Conservation (phyloP, 78 protist species). For the Chrysochromulina parva region DNA sequence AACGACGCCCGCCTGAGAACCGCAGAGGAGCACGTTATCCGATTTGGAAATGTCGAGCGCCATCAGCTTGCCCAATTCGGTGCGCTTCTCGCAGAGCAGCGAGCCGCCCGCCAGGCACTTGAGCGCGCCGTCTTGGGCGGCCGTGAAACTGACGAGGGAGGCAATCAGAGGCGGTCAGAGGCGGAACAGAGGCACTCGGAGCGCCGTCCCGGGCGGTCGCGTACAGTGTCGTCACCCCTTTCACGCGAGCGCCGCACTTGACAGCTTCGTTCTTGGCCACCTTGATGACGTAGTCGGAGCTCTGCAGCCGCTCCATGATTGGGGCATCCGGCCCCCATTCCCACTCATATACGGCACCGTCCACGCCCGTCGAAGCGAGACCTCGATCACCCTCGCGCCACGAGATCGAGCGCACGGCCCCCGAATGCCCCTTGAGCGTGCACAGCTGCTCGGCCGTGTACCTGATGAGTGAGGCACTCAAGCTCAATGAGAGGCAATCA, state of each 20-base stretch:
- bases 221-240: too few relatives aligned
- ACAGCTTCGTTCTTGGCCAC: not conserved
- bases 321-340: not conserved
- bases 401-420: not conserved
- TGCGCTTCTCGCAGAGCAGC: not conserved
- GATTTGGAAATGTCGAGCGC: not conserved
- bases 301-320: not conserved
- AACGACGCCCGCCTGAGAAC: too few relatives aligned
- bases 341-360: conserved; percentile 60
- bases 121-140: too few relatives aligned
- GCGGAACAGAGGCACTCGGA: too few relatives aligned
- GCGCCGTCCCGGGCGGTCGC: too few relatives aligned
- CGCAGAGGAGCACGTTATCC: not conserved
- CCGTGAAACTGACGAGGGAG: too few relatives aligned
- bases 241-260: not conserved
- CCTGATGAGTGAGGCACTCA: not conserved
- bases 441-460: conserved; percentile 19
- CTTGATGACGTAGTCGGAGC: not conserved
- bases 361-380: conserved; percentile 40
- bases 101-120: not conserved
- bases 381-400: conserved; percentile 57
- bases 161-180: too few relatives aligned
- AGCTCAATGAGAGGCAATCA: too few relatives aligned
- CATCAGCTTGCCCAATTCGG: not conserved
- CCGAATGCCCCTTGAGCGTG: conserved; percentile 12